These are phyloP conservation scores for Gracilaria gracilis DNA, from an alignment of 23 red algal genomes.

Conservation along the genomic window DNA sequence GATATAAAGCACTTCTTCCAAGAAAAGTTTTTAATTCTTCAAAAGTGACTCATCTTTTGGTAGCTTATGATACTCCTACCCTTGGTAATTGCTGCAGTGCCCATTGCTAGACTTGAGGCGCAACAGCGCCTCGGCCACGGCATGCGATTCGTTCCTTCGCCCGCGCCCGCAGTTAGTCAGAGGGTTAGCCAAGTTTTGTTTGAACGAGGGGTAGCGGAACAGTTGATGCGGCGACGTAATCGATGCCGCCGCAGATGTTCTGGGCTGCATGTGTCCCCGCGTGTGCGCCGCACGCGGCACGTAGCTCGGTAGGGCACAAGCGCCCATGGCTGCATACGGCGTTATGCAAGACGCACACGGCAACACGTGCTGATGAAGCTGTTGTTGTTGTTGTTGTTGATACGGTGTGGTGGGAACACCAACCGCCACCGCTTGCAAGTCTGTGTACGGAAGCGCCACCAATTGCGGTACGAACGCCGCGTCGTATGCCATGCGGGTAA, in stretches of 20 bases:
- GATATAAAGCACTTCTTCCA: too few relatives aligned
- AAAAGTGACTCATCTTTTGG: too few relatives aligned
- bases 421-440: not conserved
- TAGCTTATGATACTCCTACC: too few relatives aligned
- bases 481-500: not conserved
- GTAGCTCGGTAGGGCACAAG: not conserved
- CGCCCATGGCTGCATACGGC: not conserved
- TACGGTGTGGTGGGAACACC: not conserved
- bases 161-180: constrained; percentile 9
- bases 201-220: constrained; percentile 9
- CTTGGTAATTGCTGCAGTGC: not conserved
- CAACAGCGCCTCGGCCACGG: constrained; percentile 33
- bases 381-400: not conserved
- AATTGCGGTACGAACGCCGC: constrained; percentile 13
- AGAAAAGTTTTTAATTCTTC: too few relatives aligned
- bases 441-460: constrained; percentile 12
- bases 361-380: not conserved
- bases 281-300: not conserved
- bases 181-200: constrained; percentile 11
- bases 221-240: constrained; percentile 2
- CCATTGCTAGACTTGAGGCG: not conserved
- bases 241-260: not conserved
- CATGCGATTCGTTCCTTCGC: constrained; percentile 20
- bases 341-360: constrained; percentile 1
- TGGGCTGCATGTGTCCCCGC: not conserved